Evolutionary conservation across 257 asterid species (phyloP), one percentile per base, ranked within the genome.

Genomic region (Henckelia pumila): DNA sequence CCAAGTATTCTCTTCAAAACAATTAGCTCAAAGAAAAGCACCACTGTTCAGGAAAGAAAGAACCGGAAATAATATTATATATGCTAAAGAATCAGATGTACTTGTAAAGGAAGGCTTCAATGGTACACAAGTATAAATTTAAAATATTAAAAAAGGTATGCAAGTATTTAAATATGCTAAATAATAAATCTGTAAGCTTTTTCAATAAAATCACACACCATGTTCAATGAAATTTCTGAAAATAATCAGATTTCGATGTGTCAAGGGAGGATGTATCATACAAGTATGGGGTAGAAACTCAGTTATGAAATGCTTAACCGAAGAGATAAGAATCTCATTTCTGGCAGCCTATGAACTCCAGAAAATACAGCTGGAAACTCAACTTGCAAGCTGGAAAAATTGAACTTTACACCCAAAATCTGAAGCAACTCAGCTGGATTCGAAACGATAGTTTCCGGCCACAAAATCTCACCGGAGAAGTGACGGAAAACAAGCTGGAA

Each of bases 261-360:
- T 30, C 24, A 65, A 58, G n/a, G 37, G 70, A 56, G 40, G 67
- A 14, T 29, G 67, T 69, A 63, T 7, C 2, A 0, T 52, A 55
- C 35, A 63, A 63, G 62, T 20, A 56, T 22, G 33, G 13, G 6
- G 64, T 28, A 68, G 56, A 61, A 69, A 64, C 56, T 61, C 71
- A 70, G 76, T 66, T 66, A 24, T 65, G 57, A 17, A 40, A 72
- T 76, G 66, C 83, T 68, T 8, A 26, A 44, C 84, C n/a, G n/a
- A n/a, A n/a, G n/a, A n/a, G n/a, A n/a, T n/a, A n/a, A n/a, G n/a
- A n/a, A n/a, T n/a, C n/a, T n/a, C n/a, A n/a, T n/a, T n/a, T n/a
- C n/a, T n/a, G n/a, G n/a, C n/a, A n/a, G n/a, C n/a, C n/a, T n/a
- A n/a, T n/a, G n/a, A n/a, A n/a, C n/a, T n/a, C n/a, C n/a, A n/a